Evolutionary conservation across 805 yeast species (phyloP), one percentile per base, ranked within the genome.

Genomic region (Metschnikowia kunwiensis): DNA sequence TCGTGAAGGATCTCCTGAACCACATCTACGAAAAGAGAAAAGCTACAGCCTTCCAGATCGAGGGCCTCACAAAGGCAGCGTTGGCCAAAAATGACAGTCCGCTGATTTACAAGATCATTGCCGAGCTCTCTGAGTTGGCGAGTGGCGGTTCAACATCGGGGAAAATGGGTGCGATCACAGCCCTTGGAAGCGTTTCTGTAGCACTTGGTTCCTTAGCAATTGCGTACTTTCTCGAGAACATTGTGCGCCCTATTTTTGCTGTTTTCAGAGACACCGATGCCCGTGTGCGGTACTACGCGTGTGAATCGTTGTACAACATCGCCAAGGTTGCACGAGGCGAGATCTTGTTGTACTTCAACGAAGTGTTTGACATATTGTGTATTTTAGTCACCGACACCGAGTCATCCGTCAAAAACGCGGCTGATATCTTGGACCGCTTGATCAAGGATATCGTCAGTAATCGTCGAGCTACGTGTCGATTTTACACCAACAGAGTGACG

Each of bases 291-390:
- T 93, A 93, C 54, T 93, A 88, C 58, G 97, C 98, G 0, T 93
- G 97, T 64, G 98, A 93, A 55, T 83, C 95, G 31, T 70, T 93
- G 43, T 93, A 93, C 61, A 93, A 93, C 61, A 89, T 93, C 30
- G 95, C 97, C 30, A 93, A 93, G 55, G 94, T 93, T 14, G 95
- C 97, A 3, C 80, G 95, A 49, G 97, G 97, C 19, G 97, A 93
- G 60, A 86, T 93, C 15, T 66, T 93, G 43, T 68, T 84, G 9
- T 89, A 86, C 57, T 93, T 93, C 70, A 93, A 91, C 61, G 97
- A 93, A 61, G 82, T 88, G 2, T 93, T 93, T 57, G 97, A 93
- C 57, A 93, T 89, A 13, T 69, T 93, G 36, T 89, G 96, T 57
- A 82, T 83, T 42, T 74, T 89, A 38, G 87, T 91, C 15, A 88